These are phyloP conservation scores for Cryptomeria japonica DNA, from an alignment of 75 land plant genomes.

Conservation along the genomic window DNA sequence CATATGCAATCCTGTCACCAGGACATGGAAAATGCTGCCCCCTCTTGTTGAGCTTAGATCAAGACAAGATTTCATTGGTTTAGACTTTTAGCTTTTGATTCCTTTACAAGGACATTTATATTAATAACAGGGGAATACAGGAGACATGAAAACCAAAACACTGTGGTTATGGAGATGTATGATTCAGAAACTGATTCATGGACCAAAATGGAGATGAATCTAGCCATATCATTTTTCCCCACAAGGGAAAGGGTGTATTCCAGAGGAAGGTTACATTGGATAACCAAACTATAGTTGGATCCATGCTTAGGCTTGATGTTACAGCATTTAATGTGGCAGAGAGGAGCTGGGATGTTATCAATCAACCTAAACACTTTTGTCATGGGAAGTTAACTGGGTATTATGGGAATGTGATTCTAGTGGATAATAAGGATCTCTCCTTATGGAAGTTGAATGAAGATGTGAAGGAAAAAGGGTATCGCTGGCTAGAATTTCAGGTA, in stretches of 20 bases:
- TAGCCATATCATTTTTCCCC: background rate
- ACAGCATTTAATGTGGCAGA: background rate
- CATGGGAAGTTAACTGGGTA: background rate
- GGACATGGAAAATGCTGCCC: conserved; percentile 23
- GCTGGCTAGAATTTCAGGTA: background rate
- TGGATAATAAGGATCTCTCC: background rate
- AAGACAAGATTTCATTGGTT: background rate
- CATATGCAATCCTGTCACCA: conserved; percentile 26
- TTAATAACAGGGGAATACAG: background rate
- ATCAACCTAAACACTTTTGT: background rate
- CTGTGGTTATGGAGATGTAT: background rate
- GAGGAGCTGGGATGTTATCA: background rate
- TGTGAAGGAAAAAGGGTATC: background rate
- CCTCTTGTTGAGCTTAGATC: background rate
- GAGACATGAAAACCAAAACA: background rate
- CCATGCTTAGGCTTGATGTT: background rate
- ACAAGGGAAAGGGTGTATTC: background rate
- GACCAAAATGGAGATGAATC: background rate
- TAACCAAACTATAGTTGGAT: background rate
- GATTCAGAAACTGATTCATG: background rate
- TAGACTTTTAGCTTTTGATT: background rate
- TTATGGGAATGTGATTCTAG: background rate
- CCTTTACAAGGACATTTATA: background rate
- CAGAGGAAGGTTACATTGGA: background rate
- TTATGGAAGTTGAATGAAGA: background rate